Evolutionary conservation across 257 asterid species (phyloP).

Genomic region (Nicotiana knightiana): DNA sequence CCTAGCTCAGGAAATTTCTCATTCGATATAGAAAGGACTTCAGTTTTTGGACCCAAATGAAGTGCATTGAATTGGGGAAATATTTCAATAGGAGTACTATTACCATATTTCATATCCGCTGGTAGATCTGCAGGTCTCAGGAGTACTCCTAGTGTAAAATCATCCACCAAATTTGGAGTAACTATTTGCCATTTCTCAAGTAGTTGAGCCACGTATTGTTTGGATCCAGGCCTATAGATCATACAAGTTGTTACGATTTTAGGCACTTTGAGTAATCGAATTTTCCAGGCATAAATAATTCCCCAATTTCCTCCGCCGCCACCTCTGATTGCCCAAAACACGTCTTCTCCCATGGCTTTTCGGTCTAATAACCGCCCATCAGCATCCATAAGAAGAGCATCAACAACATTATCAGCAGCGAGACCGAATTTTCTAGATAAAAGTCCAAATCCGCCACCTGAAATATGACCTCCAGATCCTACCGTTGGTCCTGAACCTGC

Average conservation of each 20-base stretch:
- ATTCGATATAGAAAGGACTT: conserved; percentile 27
- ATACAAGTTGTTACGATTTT: conserved; percentile 33
- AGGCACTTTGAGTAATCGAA: conserved; percentile 34
- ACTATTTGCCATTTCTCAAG: conserved; percentile 55
- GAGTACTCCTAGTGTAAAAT: conserved; percentile 40
- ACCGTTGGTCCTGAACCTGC: conserved; percentile 85
- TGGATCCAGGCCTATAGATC: conserved; percentile 37
- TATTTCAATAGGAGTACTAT: conserved; percentile 27
- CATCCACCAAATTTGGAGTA: conserved; percentile 40
- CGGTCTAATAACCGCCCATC: conserved; percentile 48
- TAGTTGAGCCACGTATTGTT: conserved; percentile 16
- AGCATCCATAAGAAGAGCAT: conserved; percentile 53
- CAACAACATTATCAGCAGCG: conserved; percentile 74
- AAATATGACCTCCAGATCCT: conserved; percentile 69
- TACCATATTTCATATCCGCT: no score
- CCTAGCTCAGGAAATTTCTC: conserved; percentile 37
- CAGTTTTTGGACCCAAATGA: conserved; percentile 36
- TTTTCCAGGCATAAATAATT: conserved; percentile 60
- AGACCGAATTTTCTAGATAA: conserved; percentile 61
- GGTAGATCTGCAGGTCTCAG: conserved; percentile 25
- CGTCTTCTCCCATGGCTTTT: conserved; percentile 69
- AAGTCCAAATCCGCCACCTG: conserved; percentile 71
- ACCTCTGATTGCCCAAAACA: conserved; percentile 85
- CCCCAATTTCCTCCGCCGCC: conserved; percentile 85
- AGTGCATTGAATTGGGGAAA: conserved; percentile 62